Percentiles rank a stretch among this genome's conserved stretches.
Conservation (phyloP, 306 rosid genomes). For the Glycine latifolia region DNA sequence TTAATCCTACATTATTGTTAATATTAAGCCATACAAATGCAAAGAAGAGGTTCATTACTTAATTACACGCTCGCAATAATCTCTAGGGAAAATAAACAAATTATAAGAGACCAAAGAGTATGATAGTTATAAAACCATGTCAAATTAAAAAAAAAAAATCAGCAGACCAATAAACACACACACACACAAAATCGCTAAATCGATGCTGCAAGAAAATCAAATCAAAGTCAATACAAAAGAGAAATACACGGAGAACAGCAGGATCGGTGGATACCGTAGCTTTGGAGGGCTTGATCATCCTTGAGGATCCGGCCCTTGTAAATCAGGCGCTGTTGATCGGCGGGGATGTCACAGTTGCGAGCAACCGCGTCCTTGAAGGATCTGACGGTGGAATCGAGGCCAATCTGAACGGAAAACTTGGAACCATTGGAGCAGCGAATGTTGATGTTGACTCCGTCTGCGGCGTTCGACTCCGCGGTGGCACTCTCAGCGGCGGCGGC, state of each 20-base stretch:
- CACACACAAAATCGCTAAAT: too few relatives aligned
- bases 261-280: conserved; percentile 74
- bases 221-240: not conserved
- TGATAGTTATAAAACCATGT: too few relatives aligned
- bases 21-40: conserved; percentile 25
- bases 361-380: conserved; percentile 68
- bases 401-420: conserved; percentile 65
- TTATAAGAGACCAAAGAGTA: too few relatives aligned
- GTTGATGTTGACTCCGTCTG: conserved; percentile 62
- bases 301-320: conserved; percentile 89
- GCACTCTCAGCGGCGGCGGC: conserved; percentile 50
- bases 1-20: conserved; percentile 4
- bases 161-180: too few relatives aligned
- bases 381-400: conserved; percentile 63
- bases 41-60: not conserved
- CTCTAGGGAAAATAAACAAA: not conserved
- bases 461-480: conserved; percentile 44
- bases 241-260: not conserved
- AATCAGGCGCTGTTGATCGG: conserved; percentile 84
- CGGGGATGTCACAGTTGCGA: conserved; percentile 60
- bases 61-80: not conserved
- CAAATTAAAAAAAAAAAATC: too few relatives aligned
- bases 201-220: not conserved
- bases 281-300: conserved; percentile 78
- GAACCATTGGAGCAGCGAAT: conserved; percentile 80